Evolutionary conservation across 2,329 filamentous ascomycete genomes (phyloP), one percentile per base, ranked within the genome.

Genomic region (Tothia fuscella): DNA sequence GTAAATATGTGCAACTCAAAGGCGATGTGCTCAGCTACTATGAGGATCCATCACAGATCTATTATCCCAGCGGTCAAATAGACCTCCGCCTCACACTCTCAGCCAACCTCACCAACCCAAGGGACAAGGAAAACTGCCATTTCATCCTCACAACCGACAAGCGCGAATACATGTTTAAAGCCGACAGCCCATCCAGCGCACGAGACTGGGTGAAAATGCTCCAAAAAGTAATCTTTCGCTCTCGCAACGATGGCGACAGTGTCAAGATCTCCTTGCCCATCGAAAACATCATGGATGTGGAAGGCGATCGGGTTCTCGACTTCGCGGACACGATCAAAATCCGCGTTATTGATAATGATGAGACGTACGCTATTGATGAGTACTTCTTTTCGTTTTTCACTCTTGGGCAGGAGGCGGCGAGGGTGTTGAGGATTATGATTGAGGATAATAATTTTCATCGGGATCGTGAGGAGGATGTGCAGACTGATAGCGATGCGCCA

Each of bases 311-410:
- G 43, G 86, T 95, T 64, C 73, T 93, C 42, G 85, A 93, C 48
- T 87, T 93, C 58, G 86, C 87, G 17, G 85, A 95, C 48, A 96
- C 91, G 0, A 82, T 93, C 65, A 95, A 93, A 61, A 79, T 98
- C 47, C 77, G 86, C 28, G 86, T 95, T 32, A 79, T 96, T 43
- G 88, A 95, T 55, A 93, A 87, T 49, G 85, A 91, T 49, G 89
- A 95, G 60, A 93, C 86, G 0, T 96, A 83, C 61, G 88, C 88
- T 3, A 84, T 96, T 48, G 91, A 98, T 53, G 91, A 98, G 78
- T 95, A 96, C 58, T 96, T 93, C 58, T 96, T 98, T 59, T 91
- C 88, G 0, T 96, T 96, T 62, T 94, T 95, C 58, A 82, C 76
- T 50, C 80, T 80, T 48, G 87, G 87, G 5, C 78, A 82, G 52